Base-by-base conservation (phyloP, 2,329 filamentous ascomycete genomes). In the Seiridium cupressi region DNA sequence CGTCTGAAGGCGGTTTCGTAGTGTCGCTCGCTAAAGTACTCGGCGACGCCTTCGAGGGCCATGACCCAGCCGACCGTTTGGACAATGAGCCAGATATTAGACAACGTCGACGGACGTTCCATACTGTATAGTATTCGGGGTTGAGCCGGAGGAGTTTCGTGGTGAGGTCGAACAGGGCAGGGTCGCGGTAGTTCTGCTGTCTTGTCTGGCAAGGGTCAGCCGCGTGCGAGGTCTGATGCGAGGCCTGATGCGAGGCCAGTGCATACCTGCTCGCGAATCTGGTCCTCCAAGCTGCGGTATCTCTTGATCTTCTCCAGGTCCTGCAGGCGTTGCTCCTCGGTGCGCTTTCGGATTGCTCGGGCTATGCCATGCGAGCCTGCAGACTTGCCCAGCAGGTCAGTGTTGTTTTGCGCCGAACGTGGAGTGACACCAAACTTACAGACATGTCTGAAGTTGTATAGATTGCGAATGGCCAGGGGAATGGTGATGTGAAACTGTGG, bases 71-170 rank as follows among this genome's bases (percentile, higher is more conserved):
- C 68, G 66, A 69, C 18, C 69, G 76, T 81, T 69, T 81, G 76
- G 80, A 86, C 68, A 85, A 84, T 75, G 79, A 82, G 69, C 79
- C 77, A 79, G 79, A 83, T 61, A 77, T 84, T 82, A 89, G 80
- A 76, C 85, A 88, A 70, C 84, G 84, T 69, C 95, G 89, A 72
- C 95, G 89, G 78, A 89, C 85, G 81, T 96, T 96, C 92, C 92
- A 96, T 83, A 92, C 84, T 60, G 92, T 94, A 78, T 95, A 95
- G 80, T 93, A 93, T 75, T 96, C 92, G 34, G 92, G 92, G 73
- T 96, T 96, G 68, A 89, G 84, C 51, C 83, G 84, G 58, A 94
- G 82, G 49, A 95, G 84, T 66, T 85, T 87, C n/a, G 89, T 88
- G 40, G 89, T 90, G 58, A 90, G 83, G 63, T 84, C 77, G 68